Evolutionary conservation across 495 filamentous ascomycete genomes (phyloP).

Genomic region (Penicillium flavigenum): DNA sequence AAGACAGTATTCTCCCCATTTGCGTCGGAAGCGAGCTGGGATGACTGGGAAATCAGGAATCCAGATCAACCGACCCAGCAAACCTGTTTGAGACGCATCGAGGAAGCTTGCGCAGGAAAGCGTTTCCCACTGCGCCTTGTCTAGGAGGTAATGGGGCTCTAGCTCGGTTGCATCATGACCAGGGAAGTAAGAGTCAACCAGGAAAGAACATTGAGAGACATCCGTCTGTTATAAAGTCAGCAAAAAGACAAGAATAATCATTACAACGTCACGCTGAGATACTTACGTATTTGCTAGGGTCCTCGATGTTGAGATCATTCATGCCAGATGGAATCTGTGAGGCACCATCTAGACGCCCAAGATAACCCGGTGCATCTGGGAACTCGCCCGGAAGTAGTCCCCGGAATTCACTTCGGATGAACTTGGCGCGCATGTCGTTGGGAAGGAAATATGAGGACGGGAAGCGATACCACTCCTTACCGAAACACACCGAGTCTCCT

Average conservation of each 20-base stretch:
- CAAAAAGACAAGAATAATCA: no score
- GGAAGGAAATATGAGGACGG: constrained; percentile 92
- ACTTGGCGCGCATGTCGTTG: constrained; percentile 72
- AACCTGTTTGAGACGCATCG: constrained; percentile 69
- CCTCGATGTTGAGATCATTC: constrained; percentile 90
- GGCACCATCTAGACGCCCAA: constrained; percentile 68
- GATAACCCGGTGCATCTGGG: constrained; percentile 60
- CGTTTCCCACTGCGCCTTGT: constrained; percentile 69
- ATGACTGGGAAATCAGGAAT: constrained; percentile 71
- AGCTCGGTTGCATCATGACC: constrained; percentile 50
- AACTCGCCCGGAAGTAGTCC: constrained; percentile 93
- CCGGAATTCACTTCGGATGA: constrained; percentile 83
- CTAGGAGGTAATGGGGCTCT: constrained; percentile 73
- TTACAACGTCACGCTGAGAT: no score
- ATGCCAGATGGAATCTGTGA: constrained; percentile 80
- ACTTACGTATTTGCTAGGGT: constrained; percentile 81
- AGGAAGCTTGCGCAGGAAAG: constrained; percentile 75
- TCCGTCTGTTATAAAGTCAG: constrained; percentile 53
- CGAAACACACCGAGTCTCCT: constrained; percentile 79
- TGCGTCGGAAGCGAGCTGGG: constrained; percentile 64
- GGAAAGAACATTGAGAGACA: constrained; percentile 70
- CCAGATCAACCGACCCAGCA: constrained; percentile 81
- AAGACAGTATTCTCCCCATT: constrained; percentile 84
- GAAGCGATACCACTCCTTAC: constrained; percentile 98
- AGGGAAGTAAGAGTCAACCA: constrained; percentile 85